Evolutionary conservation across 768 basidiomycete species (phyloP).

Genomic region (Suillus subaureus): DNA sequence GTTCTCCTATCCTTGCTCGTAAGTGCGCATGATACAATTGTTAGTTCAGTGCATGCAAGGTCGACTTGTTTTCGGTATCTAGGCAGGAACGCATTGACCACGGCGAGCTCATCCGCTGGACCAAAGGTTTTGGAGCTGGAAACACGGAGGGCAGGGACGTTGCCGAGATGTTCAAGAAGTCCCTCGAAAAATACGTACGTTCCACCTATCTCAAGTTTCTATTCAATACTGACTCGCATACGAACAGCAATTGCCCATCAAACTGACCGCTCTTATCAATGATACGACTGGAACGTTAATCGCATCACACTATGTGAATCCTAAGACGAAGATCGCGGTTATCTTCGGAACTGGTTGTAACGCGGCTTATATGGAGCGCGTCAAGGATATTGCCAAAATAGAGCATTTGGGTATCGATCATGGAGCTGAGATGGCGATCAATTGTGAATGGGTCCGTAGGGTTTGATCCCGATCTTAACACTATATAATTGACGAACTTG

Average conservation of each 20-base stretch:
- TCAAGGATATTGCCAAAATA: slow-evolving; percentile 85
- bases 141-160: slow-evolving; percentile 94
- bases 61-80: slow-evolving; percentile 12
- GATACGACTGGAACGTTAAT: slow-evolving; percentile 98
- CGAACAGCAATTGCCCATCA: slow-evolving; percentile 76
- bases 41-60: slow-evolving; percentile 1
- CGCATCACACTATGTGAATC: slow-evolving; percentile 94
- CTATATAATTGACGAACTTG: slow-evolving; percentile 6
- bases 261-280: slow-evolving; percentile 88
- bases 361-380: slow-evolving; percentile 96
- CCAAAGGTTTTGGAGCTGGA: slow-evolving; percentile 94
- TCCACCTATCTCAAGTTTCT: slow-evolving; percentile 7
- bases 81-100: slow-evolving; percentile 96
- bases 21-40: slow-evolving; percentile 35
- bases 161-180: slow-evolving; percentile 87
- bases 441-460: slow-evolving; percentile 90
- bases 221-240: slow-evolving; percentile 3
- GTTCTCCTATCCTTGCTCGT: slow-evolving; percentile 97
- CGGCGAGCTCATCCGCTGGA: slow-evolving; percentile 95
- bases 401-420: slow-evolving; percentile 67
- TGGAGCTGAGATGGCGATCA: slow-evolving; percentile 84
- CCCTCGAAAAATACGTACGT: slow-evolving; percentile 71
- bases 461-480: neutral
- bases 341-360: slow-evolving; percentile 99
- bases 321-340: slow-evolving; percentile 87